Evolutionary conservation across 106 monocot genomes (phyloP).

Genomic region (Dendrobium catenatum): DNA sequence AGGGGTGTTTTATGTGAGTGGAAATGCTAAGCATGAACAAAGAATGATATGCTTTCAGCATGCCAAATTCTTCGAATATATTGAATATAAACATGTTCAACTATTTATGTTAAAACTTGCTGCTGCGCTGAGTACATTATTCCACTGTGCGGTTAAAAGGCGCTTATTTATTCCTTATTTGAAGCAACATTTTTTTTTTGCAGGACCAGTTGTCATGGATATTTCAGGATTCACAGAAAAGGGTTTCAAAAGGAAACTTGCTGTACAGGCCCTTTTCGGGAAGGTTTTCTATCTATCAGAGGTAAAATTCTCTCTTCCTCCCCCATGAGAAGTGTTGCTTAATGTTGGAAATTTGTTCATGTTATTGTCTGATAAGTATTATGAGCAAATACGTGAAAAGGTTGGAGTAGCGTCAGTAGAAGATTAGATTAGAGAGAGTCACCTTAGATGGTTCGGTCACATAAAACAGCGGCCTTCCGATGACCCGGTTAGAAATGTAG

Average conservation of each 20-base stretch:
- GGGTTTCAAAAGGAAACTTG: constrained; percentile 78
- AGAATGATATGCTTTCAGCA: not conserved
- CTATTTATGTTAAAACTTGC: not conserved
- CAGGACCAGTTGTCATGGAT: constrained; percentile 96
- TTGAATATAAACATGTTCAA: not conserved
- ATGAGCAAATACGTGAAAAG: no score
- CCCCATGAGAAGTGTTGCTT: not conserved
- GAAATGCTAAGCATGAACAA: not conserved
- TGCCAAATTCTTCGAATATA: not conserved
- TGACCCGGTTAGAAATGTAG: no score
- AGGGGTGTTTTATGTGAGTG: not conserved
- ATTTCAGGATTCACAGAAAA: constrained; percentile 78
- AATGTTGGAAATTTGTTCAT: not conserved
- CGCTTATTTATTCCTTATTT: not conserved
- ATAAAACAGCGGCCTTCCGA: no score
- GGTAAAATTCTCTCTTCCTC: constrained; percentile 19
- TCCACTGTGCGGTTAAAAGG: not conserved
- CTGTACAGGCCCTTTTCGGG: constrained; percentile 74
- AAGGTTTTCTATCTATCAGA: constrained; percentile 88
- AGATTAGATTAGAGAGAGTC: no score
- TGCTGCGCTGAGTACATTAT: not conserved
- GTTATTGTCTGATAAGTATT: not conserved
- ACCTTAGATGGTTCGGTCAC: no score
- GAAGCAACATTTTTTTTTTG: not conserved
- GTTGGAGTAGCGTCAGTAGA: no score